Evolutionary conservation across 2,329 filamentous ascomycete genomes (phyloP), one percentile per base, ranked within the genome.

Genomic region (Thielaviopsis punctulata): DNA sequence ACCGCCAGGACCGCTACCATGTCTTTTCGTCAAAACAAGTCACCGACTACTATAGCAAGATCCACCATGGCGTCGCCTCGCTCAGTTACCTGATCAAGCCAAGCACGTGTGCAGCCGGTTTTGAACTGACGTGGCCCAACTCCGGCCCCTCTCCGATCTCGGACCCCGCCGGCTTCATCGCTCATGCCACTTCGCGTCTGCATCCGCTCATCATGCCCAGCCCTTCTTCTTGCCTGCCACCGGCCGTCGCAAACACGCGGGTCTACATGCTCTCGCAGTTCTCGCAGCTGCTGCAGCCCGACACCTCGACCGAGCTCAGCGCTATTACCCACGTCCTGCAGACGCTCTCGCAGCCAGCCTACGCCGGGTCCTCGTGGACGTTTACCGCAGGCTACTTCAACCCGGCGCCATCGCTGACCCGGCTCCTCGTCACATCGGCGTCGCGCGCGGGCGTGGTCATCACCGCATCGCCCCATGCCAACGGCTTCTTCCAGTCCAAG

Each of bases 351-450:
- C 68, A 65, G 0, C 75, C 83, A 0, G 68, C 73, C 5, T 84
- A 86, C 60, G 69, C 72, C 9, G 74, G 77, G 30, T 85, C 84
- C 0, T 82, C 79, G 13, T 98, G 92, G 92, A 92, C 87, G 0
- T 96, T 98, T 65, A 96, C 92, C 1, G 92, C 92, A 0, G 92
- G 92, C 50, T 98, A 98, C 69, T 98, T 98, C 70, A 98, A 98
- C 69, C 94, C 94, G 52, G 88, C 88, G 6, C 84, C 88, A 0
- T 80, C 82, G 3, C 77, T 96, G 19, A 89, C 86, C 2, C 77
- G 81, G 39, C 76, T 95, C 0, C 73, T 98, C 0, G 79, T 98
- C 27, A 72, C 75, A 6, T 88, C 86, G 0, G 76, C 80, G 1
- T 84, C 82, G 0, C 66, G 68, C 1, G 73, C 72, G 43, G 92